These are phyloP conservation scores for Nematocida ironsii DNA, from an alignment of 371 early-diverging fungal genomes.

Conservation along the genomic window DNA sequence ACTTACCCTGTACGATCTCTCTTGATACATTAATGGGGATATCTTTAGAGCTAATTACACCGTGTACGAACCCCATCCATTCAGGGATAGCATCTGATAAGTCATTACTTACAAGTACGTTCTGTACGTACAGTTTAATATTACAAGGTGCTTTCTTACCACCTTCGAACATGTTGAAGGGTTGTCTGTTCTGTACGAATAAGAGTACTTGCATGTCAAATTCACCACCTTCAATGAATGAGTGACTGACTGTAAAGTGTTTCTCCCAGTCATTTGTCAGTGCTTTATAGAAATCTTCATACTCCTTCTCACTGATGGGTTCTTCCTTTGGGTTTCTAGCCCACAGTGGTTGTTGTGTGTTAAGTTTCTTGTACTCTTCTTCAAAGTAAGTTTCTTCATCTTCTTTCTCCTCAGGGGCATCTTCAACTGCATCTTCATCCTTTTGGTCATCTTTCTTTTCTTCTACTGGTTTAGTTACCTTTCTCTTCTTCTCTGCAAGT, in stretches of 20 bases:
- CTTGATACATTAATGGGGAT: constrained; percentile 89
- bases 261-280: constrained; percentile 90
- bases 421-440: constrained; percentile 72
- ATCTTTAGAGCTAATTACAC: constrained; percentile 87
- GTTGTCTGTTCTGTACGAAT: constrained; percentile 80
- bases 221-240: constrained; percentile 83
- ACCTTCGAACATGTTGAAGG: constrained; percentile 80
- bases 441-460: background rate
- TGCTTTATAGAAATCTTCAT: constrained; percentile 84
- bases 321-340: constrained; percentile 79
- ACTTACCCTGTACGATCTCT: constrained; percentile 88
- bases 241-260: constrained; percentile 80
- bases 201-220: constrained; percentile 79
- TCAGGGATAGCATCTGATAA: constrained; percentile 79
- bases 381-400: constrained; percentile 72
- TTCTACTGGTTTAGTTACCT: constrained; percentile 71
- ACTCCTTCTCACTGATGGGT: constrained; percentile 80
- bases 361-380: constrained; percentile 60
- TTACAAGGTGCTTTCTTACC: constrained; percentile 81
- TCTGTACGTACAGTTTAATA: constrained; percentile 87
- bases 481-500: constrained; percentile 77
- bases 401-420: constrained; percentile 71
- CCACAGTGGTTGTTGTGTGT: constrained; percentile 83
- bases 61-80: constrained; percentile 79
- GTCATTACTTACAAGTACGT: constrained; percentile 92